Percentiles rank a stretch among this genome's conserved stretches.
phyloP scores from a whole-genome alignment of 1,284 basidiomycete genomes.

The Irpex sp. region DNA sequence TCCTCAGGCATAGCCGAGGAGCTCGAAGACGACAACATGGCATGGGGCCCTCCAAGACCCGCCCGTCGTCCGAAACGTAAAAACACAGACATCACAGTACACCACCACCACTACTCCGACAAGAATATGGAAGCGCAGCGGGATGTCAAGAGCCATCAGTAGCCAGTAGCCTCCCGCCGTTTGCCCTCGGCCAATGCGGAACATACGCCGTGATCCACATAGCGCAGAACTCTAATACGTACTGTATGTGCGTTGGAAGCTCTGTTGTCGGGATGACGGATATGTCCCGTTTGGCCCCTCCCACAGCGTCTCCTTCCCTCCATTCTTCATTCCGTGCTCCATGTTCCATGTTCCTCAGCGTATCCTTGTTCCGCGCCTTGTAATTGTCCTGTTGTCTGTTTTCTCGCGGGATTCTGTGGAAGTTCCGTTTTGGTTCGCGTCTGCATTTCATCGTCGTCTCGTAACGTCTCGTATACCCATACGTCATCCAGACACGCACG shows the following conservation, averaged over 20 bases:
- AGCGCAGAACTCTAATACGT: not conserved
- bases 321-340: not conserved
- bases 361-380: not conserved
- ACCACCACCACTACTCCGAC: not conserved
- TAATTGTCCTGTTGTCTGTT: not conserved
- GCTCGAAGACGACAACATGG: constrained; percentile 28
- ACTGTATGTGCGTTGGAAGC: not conserved
- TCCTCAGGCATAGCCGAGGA: constrained; percentile 18
- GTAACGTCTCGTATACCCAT: not conserved
- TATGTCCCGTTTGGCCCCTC: not conserved
- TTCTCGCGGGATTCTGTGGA: too few species aligned
- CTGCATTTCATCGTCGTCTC: not conserved
- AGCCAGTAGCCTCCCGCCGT: not conserved
- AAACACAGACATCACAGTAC: not conserved
- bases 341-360: not conserved
- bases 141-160: not conserved
- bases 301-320: not conserved
- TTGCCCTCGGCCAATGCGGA: not conserved
- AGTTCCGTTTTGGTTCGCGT: not conserved
- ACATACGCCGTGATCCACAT: not conserved
- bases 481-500: not conserved
- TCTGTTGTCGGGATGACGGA: not conserved
- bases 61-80: not conserved
- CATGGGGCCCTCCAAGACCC: constrained; percentile 23
- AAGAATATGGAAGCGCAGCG: not conserved